These are phyloP conservation scores for Entophlyctis luteolus DNA, from an alignment of 192 early-diverging fungal species.

Conservation along the genomic window DNA sequence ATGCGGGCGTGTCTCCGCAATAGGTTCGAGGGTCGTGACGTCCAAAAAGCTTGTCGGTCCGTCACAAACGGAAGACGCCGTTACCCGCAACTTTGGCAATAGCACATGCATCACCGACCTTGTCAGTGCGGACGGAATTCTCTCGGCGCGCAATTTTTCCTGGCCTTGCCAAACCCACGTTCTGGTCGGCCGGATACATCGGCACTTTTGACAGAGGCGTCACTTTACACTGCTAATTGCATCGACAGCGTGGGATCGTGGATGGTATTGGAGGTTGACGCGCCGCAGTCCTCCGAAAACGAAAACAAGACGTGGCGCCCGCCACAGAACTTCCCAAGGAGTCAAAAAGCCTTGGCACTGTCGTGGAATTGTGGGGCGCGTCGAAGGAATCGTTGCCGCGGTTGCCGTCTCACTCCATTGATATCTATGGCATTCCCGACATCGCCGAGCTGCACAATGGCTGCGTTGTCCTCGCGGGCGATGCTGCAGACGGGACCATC, in stretches of 20 bases:
- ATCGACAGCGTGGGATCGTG: neutral
- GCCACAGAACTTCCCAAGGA: neutral
- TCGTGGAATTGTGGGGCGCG: neutral
- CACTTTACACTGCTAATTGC: neutral
- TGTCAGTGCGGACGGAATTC: slow-evolving; percentile 20
- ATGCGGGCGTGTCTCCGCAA: neutral
- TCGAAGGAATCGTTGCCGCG: neutral
- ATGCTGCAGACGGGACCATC: slow-evolving; percentile 23
- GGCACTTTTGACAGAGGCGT: neutral
- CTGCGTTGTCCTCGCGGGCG: slow-evolving; percentile 11
- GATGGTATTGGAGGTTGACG: neutral
- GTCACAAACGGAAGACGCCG: neutral
- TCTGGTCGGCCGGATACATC: slow-evolving; percentile 5
- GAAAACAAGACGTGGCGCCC: neutral
- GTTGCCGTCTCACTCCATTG: too few species aligned
- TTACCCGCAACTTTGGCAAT: neutral
- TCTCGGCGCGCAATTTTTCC: slow-evolving; percentile 27
- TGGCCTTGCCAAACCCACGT: neutral
- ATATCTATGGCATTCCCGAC: slow-evolving; percentile 5
- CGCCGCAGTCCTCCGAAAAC: neutral
- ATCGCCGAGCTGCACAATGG: neutral
- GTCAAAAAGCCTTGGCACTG: neutral
- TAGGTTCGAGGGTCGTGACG: neutral
- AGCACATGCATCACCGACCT: neutral
- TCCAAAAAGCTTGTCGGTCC: neutral